Conservation (phyloP, 106 monocot species). For the Dendrobium huoshanense region DNA sequence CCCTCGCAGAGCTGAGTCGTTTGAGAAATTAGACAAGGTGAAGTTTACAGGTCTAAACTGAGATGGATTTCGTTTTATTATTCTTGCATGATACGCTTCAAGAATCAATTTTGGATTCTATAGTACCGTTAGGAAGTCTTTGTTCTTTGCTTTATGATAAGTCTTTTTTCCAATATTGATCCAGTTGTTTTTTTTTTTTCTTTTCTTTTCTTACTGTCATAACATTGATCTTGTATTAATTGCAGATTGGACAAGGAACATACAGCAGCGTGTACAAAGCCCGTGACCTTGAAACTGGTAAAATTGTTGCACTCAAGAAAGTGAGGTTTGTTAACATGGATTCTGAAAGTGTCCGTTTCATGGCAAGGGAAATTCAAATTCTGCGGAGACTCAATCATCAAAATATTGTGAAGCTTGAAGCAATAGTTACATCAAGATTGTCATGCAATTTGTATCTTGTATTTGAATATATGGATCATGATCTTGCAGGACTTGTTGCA, state of each 20-base stretch:
- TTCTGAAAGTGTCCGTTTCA: conserved; percentile 64
- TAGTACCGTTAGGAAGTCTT: background rate
- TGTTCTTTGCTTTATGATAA: background rate
- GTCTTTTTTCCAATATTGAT: background rate
- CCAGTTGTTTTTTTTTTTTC: background rate
- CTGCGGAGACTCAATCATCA: conserved; percentile 63
- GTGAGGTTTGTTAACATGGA: conserved; percentile 68
- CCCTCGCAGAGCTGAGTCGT: conserved; percentile 51
- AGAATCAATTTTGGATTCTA: background rate
- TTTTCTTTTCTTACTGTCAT: no score
- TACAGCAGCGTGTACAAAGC: conserved; percentile 71
- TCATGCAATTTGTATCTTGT: conserved; percentile 55
- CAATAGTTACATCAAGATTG: conserved; percentile 48
- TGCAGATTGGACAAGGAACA: conserved; percentile 79
- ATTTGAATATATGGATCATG: conserved; percentile 80
- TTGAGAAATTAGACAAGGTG: conserved; percentile 75
- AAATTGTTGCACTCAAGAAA: conserved; percentile 69
- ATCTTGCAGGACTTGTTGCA: conserved; percentile 56
- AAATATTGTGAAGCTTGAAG: conserved; percentile 69
- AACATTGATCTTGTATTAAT: background rate
- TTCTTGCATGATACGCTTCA: background rate
- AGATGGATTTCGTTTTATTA: background rate
- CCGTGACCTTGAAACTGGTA: conserved; percentile 59
- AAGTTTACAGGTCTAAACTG: background rate
- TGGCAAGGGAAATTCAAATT: conserved; percentile 68